Base-by-base conservation (phyloP, 345 rosid genomes). In the Bretschneidera sinensis region DNA sequence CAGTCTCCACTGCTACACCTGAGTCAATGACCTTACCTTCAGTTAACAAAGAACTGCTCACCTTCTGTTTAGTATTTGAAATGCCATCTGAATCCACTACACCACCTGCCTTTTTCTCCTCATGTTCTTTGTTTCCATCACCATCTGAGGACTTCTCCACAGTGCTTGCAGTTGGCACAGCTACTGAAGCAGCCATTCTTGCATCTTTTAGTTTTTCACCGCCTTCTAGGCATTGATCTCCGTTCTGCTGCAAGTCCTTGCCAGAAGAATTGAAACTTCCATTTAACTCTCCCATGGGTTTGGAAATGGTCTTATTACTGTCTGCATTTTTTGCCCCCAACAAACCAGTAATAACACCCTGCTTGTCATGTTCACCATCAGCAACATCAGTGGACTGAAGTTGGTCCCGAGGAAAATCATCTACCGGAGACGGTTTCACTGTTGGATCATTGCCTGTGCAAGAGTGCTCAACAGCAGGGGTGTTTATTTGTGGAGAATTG, bases 401-500 rank as follows among this genome's bases (percentile, higher is more conserved):
- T 54, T 25, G 69, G n/a, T 71, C 74, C 3, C 43, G 55, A 19
- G 73, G 68, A 65, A 65, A 39, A 9, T 66, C 72, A 59, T 70
- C 76, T 45, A 51, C 73, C 22, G 75, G 34, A 54, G 62, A 65
- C 49, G 71, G 53, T 49, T 73, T 75, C 55, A 22, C 9, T 62
- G 61, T 79, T 39, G 70, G 21, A 74, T 76, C 75, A 79, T 60
- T 62, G 55, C 64, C 85, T 7, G 54, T 18, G 63, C 52, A 76
- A 48, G 83, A 63, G 7, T 71, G 62, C 57, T 77, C 87, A 20
- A 55, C 49, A 28, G 60, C 49, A 54, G 79, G 60, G 35, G 71
- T 52, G 58, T 61, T 70, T 65, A 80, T 73, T 53, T 19, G 66
- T 7, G 79, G 86, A 54, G 94, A 87, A 62, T 50, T 72, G 21